Evolutionary conservation across 2,329 filamentous ascomycete species (phyloP), one percentile per base, ranked within the genome.

Genomic region (Trichophyton equinum): DNA sequence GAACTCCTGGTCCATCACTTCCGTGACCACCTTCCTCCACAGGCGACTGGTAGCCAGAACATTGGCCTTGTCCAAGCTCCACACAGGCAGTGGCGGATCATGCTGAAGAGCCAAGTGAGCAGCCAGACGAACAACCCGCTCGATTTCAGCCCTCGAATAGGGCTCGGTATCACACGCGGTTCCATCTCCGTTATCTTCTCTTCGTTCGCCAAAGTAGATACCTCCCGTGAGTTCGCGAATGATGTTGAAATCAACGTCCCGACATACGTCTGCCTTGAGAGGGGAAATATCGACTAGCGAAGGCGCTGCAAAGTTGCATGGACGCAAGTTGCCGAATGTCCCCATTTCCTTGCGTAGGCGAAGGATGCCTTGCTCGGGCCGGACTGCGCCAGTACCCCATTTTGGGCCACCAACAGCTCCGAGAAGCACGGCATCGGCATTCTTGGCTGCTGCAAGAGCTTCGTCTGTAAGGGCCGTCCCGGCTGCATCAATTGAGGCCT

Each of bases 371-470:
- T 96, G 89, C 75, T 97, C 92, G 1, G 92, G 92, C 51, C 91
- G 89, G 65, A 96, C 87, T 62, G 85, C 77, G 67, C 89, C 89
- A 36, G 90, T 94, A 64, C 91, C 91, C 90, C 91, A 97, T 89
- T 96, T 62, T 40, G 94, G 92, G n/a, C 92, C 92, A 67, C 92
- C 92, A 70, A 97, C 95, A 67, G 92, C 90, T 67, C 91, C 92
- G 60, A 97, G 85, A 62, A 97, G 85, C 63, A 97, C 87, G 44
- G 91, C 92, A 74, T 96, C 88, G 65, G 91, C 91, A 58, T 82
- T 79, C 75, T 95, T 91, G 67, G 90, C 91, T 40, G 90, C 91
- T 13, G 78, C 78, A 68, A 97, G 87, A 64, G 91, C 89, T 69
- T 87, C 84, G 68, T 94, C 85, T 59, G 91, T 95, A 64, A 97